Evolutionary conservation across 495 filamentous ascomycete genomes (phyloP).

Genomic region (Poronia punctata): DNA sequence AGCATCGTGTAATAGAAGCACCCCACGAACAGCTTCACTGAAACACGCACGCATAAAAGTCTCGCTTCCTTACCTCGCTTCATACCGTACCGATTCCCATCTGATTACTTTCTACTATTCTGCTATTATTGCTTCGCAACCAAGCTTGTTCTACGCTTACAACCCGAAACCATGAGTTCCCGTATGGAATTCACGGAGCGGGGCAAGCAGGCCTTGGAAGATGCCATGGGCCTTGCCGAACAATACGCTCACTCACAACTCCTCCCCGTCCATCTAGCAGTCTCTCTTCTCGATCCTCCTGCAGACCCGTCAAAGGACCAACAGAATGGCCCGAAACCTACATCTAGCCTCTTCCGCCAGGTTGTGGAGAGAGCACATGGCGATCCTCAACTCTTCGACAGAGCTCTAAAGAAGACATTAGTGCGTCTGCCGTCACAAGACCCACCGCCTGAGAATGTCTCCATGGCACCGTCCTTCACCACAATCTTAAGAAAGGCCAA

Average conservation of each 20-base stretch:
- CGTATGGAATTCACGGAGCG: slow-evolving; percentile 85
- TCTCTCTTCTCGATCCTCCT: slow-evolving; percentile 78
- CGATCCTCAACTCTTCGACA: slow-evolving; percentile 80
- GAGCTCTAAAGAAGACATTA: slow-evolving; percentile 80
- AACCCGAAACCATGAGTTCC: slow-evolving; percentile 33
- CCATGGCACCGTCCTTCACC: slow-evolving; percentile 69
- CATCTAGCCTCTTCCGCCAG: slow-evolving; percentile 79
- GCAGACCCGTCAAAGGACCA: slow-evolving; percentile 71
- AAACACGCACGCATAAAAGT: slow-evolving; percentile 7
- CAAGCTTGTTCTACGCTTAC: background rate
- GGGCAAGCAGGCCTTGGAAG: slow-evolving; percentile 78
- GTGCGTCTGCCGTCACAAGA: slow-evolving; percentile 91
- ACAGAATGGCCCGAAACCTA: slow-evolving; percentile 53
- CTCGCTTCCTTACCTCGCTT: background rate
- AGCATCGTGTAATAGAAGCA: slow-evolving; percentile 7
- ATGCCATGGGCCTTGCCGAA: slow-evolving; percentile 74
- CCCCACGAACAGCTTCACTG: slow-evolving; percentile 6
- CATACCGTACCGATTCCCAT: slow-evolving; percentile 1
- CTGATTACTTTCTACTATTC: background rate
- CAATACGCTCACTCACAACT: slow-evolving; percentile 88
- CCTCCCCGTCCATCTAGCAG: slow-evolving; percentile 78
- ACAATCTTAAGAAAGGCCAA: slow-evolving; percentile 75
- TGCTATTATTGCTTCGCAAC: background rate
- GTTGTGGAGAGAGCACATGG: slow-evolving; percentile 91
- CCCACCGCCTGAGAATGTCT: slow-evolving; percentile 81